These are phyloP conservation scores for Pochonia chlamydosporia DNA, from an alignment of 2,329 filamentous ascomycete genomes.

Conservation along the genomic window DNA sequence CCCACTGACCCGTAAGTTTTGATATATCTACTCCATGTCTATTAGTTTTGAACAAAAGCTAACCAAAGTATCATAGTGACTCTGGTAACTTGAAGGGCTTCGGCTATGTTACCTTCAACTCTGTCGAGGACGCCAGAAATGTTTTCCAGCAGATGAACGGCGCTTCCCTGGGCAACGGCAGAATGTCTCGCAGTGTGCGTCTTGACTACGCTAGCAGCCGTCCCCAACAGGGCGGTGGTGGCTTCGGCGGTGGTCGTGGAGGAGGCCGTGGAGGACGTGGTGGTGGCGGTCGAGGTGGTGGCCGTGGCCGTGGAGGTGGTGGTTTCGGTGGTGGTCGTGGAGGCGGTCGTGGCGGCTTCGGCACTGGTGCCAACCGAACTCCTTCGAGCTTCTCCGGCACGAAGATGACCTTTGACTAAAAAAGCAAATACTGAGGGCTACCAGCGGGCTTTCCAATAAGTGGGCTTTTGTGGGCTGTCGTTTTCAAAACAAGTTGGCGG, in stretches of 20 bases:
- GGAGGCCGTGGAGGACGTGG: constrained; percentile 45
- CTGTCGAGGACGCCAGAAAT: constrained; percentile 74
- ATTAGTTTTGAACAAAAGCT: constrained; percentile 21
- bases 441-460: constrained; percentile 34
- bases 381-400: constrained; percentile 54
- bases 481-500: constrained; percentile 37
- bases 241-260: constrained; percentile 45
- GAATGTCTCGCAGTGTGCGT: constrained; percentile 69
- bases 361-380: constrained; percentile 40
- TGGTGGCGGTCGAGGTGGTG: constrained; percentile 32
- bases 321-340: constrained; percentile 45
- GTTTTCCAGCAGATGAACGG: constrained; percentile 69
- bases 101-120: constrained; percentile 80
- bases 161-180: constrained; percentile 53
- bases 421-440: constrained; percentile 34
- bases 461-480: constrained; percentile 50
- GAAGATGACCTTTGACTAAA: constrained; percentile 65
- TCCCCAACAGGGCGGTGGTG: constrained; percentile 51
- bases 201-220: constrained; percentile 76
- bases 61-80: constrained; percentile 46
- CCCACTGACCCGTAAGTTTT: constrained; percentile 74
- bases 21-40: neutral
- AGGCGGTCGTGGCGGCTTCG: constrained; percentile 46
- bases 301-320: constrained; percentile 40
- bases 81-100: constrained; percentile 84